These are phyloP conservation scores for Glaciozyma antarctica DNA, from an alignment of 768 basidiomycete genomes.

Conservation along the genomic window DNA sequence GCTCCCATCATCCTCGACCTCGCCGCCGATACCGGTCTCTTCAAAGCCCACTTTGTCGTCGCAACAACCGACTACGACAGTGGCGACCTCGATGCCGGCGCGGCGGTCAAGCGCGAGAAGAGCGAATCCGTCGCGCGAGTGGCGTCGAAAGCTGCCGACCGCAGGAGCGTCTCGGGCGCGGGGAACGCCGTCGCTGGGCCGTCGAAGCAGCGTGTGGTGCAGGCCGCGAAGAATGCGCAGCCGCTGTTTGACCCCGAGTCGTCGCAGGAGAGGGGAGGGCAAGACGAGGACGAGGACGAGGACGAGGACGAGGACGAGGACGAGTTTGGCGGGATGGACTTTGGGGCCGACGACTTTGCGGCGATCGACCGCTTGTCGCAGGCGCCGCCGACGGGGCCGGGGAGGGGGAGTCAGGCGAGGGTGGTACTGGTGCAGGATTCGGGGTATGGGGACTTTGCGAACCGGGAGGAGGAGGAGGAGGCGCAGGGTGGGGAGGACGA, in stretches of 20 bases:
- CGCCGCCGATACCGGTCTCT: background rate
- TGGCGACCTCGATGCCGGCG: background rate
- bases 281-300: background rate
- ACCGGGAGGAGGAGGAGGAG: background rate
- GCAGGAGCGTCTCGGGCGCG: too few relatives aligned
- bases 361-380: conserved; percentile 23
- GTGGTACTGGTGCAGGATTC: background rate
- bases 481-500: background rate
- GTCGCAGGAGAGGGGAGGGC: background rate
- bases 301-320: conserved; percentile 15
- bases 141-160: background rate
- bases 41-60: conserved; percentile 18
- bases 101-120: conserved; percentile 6
- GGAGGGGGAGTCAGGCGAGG: background rate
- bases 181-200: background rate
- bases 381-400: background rate
- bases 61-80: conserved; percentile 26
- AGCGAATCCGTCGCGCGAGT: conserved; percentile 1
- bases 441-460: background rate
- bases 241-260: conserved; percentile 23
- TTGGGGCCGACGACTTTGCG: conserved; percentile 6
- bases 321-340: conserved; percentile 1
- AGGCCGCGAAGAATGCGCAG: background rate
- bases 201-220: background rate
- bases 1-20: conserved; percentile 16